Conservation (phyloP, 1,139 yeast species). For the Debaryomyces udenii region DNA sequence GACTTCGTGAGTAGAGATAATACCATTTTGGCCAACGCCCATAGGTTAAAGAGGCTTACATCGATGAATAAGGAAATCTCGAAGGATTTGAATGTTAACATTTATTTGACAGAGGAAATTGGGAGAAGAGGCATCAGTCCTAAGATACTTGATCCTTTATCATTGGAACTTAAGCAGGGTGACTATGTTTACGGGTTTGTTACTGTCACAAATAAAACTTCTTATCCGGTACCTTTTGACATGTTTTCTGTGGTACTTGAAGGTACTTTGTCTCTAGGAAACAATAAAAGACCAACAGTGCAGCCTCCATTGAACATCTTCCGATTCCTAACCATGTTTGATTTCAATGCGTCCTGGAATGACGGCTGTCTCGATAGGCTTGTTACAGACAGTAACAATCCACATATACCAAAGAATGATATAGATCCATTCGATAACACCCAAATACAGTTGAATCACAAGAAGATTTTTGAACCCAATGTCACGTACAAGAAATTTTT, state of each 20-base stretch:
- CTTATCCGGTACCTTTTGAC: constrained; percentile 37
- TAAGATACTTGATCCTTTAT: constrained; percentile 31
- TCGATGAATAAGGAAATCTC: constrained; percentile 34
- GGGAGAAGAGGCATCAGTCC: constrained; percentile 37
- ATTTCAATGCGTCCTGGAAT: constrained; percentile 47
- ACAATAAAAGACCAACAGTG: constrained; percentile 20
- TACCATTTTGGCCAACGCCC: constrained; percentile 40
- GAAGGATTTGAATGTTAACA: constrained; percentile 30
- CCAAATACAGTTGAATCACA: constrained; percentile 27
- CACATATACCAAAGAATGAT: constrained; percentile 22
- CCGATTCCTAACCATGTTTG: constrained; percentile 43
- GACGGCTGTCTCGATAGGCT: constrained; percentile 39
- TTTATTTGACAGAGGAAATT: constrained; percentile 33
- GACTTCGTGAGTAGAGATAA: constrained; percentile 27
- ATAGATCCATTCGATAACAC: constrained; percentile 40
- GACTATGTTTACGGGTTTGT: constrained; percentile 45
- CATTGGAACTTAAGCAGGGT: constrained; percentile 40
- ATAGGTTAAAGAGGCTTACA: constrained; percentile 36
- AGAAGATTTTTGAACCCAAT: constrained; percentile 35
- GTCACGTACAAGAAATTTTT: constrained; percentile 44
- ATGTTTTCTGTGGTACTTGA: constrained; percentile 45
- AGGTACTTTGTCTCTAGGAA: constrained; percentile 34
- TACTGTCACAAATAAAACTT: constrained; percentile 35
- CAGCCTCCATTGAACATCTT: constrained; percentile 20
- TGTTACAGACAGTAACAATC: constrained; percentile 31